Percentiles rank a stretch among this genome's conserved stretches.
Conservation (phyloP, 2,329 filamentous ascomycete species). For the Hypomyces perniciosus region DNA sequence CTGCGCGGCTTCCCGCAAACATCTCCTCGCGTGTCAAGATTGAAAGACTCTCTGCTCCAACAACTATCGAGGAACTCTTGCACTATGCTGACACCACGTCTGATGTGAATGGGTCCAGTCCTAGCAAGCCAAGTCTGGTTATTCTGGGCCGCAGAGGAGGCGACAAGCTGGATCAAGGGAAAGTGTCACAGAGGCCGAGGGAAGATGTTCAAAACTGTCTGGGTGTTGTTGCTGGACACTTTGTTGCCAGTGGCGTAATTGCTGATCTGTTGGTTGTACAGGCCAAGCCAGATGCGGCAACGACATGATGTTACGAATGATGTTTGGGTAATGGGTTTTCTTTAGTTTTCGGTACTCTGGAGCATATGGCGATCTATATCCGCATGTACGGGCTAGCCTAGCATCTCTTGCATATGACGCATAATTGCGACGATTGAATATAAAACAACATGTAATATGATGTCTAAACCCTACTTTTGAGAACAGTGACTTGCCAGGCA, state of each 20-base stretch:
- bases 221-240: conserved; percentile 18
- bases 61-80: conserved; percentile 20
- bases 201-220: conserved; percentile 19
- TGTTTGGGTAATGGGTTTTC: neutral
- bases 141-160: conserved; percentile 19
- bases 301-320: neutral
- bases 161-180: conserved; percentile 17
- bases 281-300: conserved; percentile 21
- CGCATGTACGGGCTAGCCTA: neutral
- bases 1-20: conserved; percentile 9
- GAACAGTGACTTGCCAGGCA: no score
- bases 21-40: conserved; percentile 17
- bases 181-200: conserved; percentile 12
- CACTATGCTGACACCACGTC: conserved; percentile 15
- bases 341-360: neutral
- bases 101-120: neutral
- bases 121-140: conserved; percentile 16
- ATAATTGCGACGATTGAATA: no score
- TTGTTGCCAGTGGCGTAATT: conserved; percentile 18
- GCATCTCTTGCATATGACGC: no score
- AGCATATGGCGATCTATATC: neutral
- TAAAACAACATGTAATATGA: no score
- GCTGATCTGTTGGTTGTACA: conserved; percentile 24
- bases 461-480: no score
- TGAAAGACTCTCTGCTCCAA: conserved; percentile 12